A percentile compares a stretch with the other conserved stretches of the same genome.
Evolutionary conservation across 768 basidiomycete genomes (phyloP).

Genomic region (Russula vinacea): DNA sequence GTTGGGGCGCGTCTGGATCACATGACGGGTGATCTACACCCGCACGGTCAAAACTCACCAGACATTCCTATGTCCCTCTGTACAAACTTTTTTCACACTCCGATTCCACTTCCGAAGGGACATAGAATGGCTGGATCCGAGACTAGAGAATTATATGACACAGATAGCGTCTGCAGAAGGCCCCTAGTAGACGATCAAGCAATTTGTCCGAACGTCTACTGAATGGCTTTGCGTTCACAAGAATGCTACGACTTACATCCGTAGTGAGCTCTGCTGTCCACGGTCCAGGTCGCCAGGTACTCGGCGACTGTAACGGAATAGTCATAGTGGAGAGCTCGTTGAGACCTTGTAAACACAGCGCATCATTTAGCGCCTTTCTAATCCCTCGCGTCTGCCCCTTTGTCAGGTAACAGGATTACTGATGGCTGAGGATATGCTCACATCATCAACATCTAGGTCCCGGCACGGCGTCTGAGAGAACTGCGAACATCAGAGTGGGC

Average conservation of each 20-base stretch:
- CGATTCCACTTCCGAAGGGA: no score
- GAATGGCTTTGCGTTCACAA: not conserved
- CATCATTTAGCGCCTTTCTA: conserved; percentile 57
- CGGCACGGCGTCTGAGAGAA: conserved; percentile 50
- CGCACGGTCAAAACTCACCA: no score
- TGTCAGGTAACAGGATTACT: conserved; percentile 21
- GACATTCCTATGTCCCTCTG: no score
- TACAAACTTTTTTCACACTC: no score
- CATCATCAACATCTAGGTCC: conserved; percentile 24
- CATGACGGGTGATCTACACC: no score
- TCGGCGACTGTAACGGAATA: conserved; percentile 37
- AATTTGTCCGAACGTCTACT: not conserved
- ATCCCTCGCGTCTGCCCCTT: conserved; percentile 38
- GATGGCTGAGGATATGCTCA: conserved; percentile 7
- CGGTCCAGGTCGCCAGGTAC: conserved; percentile 31
- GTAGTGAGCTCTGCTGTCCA: conserved; percentile 35
- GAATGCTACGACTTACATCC: conserved; percentile 31
- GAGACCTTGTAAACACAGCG: conserved; percentile 43
- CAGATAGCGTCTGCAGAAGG: not conserved
- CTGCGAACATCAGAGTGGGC: conserved; percentile 54
- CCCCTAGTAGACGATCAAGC: not conserved
- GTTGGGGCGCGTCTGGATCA: no score
- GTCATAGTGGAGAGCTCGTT: conserved; percentile 35
- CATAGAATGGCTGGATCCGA: no score
- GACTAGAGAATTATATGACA: conserved; percentile 26